Percentiles rank a stretch among this genome's conserved stretches.
phyloP scores from a whole-genome alignment of 495 filamentous ascomycete genomes.

The Podospora didyma region DNA sequence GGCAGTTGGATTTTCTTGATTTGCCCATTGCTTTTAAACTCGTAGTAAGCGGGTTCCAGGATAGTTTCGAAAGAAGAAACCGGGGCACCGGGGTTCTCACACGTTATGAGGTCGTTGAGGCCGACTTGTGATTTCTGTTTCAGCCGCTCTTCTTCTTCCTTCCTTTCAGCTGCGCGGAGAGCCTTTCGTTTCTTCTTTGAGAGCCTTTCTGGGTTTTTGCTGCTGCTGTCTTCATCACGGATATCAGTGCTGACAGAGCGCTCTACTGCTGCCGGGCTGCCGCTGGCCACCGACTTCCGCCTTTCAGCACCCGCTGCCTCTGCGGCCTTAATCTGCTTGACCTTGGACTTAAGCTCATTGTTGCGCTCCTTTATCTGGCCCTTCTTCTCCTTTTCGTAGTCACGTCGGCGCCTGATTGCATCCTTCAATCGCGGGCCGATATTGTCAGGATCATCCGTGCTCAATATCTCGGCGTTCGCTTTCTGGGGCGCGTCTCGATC shows the following conservation, averaged over 20 bases:
- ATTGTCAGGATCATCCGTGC: slow-evolving; percentile 23
- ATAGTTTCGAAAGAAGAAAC: slow-evolving; percentile 47
- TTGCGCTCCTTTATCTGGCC: slow-evolving; percentile 23
- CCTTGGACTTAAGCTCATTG: too few relatives aligned
- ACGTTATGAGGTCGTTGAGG: slow-evolving; percentile 40
- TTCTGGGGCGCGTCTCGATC: slow-evolving; percentile 52
- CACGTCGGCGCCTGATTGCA: slow-evolving; percentile 57
- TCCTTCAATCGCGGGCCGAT: slow-evolving; percentile 56
- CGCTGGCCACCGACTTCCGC: slow-evolving; percentile 16
- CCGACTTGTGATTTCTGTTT: slow-evolving; percentile 25
- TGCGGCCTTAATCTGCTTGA: slow-evolving; percentile 28
- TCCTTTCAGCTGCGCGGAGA: slow-evolving; percentile 8
- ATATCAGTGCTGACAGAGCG: neutral
- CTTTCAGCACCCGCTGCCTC: slow-evolving; percentile 18
- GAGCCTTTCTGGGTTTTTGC: neutral
- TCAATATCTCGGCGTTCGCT: slow-evolving; percentile 45
- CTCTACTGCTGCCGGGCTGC: neutral
- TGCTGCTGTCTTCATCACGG: neutral
- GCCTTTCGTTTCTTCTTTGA: slow-evolving; percentile 8
- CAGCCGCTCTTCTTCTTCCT: slow-evolving; percentile 14
- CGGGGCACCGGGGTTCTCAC: slow-evolving; percentile 37
- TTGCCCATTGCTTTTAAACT: slow-evolving; percentile 30
- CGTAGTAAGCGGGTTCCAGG: slow-evolving; percentile 34
- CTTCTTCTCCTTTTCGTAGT: slow-evolving; percentile 56
- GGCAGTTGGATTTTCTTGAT: slow-evolving; percentile 47